phyloP scores from a whole-genome alignment of 805 yeast species.

The Pichia rugopelliculosa region DNA sequence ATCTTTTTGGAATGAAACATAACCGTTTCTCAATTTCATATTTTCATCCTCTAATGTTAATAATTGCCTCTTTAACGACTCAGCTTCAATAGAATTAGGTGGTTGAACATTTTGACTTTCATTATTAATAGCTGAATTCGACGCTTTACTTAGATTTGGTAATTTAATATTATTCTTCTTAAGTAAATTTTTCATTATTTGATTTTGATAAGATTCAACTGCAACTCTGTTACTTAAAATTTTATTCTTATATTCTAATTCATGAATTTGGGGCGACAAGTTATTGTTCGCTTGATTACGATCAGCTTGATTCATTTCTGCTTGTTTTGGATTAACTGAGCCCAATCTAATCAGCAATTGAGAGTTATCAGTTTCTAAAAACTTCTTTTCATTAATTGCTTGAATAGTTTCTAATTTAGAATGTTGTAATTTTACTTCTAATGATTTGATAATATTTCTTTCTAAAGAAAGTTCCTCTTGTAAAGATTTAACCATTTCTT shows the following conservation, averaged over 20 bases:
- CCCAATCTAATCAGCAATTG: slow-evolving; percentile 24
- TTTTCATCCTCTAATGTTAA: slow-evolving; percentile 7
- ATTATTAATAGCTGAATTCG: not conserved
- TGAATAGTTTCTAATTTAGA: slow-evolving; percentile 31
- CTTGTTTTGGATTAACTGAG: slow-evolving; percentile 19
- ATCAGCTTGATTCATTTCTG: slow-evolving; percentile 2
- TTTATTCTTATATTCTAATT: slow-evolving; percentile 47
- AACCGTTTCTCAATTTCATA: slow-evolving; percentile 26
- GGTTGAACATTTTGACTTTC: slow-evolving; percentile 4
- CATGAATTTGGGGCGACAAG: slow-evolving; percentile 10
- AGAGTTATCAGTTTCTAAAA: slow-evolving; percentile 26
- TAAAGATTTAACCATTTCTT: slow-evolving; percentile 24
- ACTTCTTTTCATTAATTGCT: slow-evolving; percentile 24
- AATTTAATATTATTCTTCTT: slow-evolving; percentile 13
- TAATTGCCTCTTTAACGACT: slow-evolving; percentile 15
- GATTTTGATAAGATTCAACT: slow-evolving; percentile 54
- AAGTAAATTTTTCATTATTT: slow-evolving; percentile 38
- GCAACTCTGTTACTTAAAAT: slow-evolving; percentile 59
- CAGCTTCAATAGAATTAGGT: slow-evolving; percentile 17
- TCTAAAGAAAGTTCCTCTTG: slow-evolving; percentile 26
- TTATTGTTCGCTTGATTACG: slow-evolving; percentile 1
- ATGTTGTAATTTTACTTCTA: slow-evolving; percentile 21
- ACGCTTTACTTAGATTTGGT: not conserved
- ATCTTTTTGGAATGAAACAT: slow-evolving; percentile 30
- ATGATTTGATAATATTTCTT: slow-evolving; percentile 17